Evolutionary conservation across 139 green algal species (phyloP).

Genomic region (Picochlorum sp.): DNA sequence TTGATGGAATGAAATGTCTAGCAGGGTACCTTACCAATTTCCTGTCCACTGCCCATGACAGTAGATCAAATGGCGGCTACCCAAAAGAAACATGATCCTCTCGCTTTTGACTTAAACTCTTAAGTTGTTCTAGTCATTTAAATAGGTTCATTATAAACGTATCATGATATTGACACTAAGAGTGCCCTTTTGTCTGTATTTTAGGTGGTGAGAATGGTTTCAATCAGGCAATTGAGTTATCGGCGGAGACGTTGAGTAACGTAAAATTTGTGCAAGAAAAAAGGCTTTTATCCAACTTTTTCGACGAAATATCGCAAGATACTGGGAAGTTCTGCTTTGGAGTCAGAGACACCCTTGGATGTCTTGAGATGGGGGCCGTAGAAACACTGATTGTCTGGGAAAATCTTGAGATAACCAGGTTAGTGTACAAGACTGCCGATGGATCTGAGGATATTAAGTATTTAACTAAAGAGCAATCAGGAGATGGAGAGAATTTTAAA

Average conservation of each 20-base stretch:
- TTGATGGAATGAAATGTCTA: not conserved
- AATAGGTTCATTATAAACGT: no score
- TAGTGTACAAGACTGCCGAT: constrained; percentile 62
- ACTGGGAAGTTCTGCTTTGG: constrained; percentile 91
- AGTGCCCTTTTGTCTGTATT: not conserved
- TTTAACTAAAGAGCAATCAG: constrained; percentile 79
- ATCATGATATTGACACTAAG: no score
- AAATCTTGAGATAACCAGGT: constrained; percentile 67
- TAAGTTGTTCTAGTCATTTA: no score
- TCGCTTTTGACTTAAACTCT: no score
- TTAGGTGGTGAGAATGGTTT: constrained; percentile 95
- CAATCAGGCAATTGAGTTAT: constrained; percentile 97
- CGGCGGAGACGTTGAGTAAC: constrained; percentile 87
- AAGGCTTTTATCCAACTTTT: constrained; percentile 78
- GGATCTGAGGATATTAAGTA: constrained; percentile 64
- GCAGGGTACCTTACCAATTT: constrained; percentile 59
- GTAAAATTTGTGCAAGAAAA: constrained; percentile 99
- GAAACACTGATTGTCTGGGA: constrained; percentile 99
- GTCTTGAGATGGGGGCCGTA: constrained; percentile 98
- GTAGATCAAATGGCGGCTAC: constrained; percentile 58
- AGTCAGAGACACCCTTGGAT: constrained; percentile 86
- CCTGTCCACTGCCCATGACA: constrained; percentile 39
- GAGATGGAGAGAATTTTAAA: constrained; percentile 60
- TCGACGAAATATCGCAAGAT: constrained; percentile 96
- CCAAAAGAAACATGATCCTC: no score